Base-by-base conservation (phyloP, 2,329 filamentous ascomycete genomes). In the Botrytis cinerea region DNA sequence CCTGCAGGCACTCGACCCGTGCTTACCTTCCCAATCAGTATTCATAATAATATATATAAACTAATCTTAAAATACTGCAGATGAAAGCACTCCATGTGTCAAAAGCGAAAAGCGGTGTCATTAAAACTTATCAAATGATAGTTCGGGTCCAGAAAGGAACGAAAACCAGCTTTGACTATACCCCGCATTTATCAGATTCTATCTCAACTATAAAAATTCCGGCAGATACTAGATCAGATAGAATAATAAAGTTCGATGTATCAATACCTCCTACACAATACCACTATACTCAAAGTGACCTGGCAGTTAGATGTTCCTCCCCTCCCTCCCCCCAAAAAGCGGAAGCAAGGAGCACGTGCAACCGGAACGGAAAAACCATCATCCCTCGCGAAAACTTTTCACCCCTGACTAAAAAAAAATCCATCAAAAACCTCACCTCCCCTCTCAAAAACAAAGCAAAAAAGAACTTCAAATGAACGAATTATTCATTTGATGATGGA, bases 391-490 rank as follows among this genome's bases (percentile, higher is more conserved):
- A 32, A 57, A 51, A 57, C 8, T 8, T 28, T 57, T 57, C 14
- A 32, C 16, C 51, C n/a, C n/a, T 57, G 12, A 16, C 0, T 3
- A 14, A 18, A 32, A 18, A 32, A 54, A 57, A 28, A 8, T 4
- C 1, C 9, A 8, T 28, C 14, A 57, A 57, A 57, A 28, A 12
- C 51, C 7, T 54, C 51, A 54, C 28, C 1, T 14, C 25, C n/a
- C 8, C 14, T 14, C 28, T 54, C 51, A 18, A 54, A 54, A 54
- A 18, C 1, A 18, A 8, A 7, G n/a, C 25, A 28, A 54, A 28
- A 28, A 28, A 0, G 0, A 1, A 28, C 1, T 0, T 18, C 14
- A 54, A 8, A 8, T 18, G n/a, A 54, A 18, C 0, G 12, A 4
- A 28, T 28, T 5, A 4, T 28, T 28, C 14, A 16, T 28, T 28